Evolutionary conservation across 192 early-diverging fungal genomes (phyloP).

Genomic region (Backusella macrospora): DNA sequence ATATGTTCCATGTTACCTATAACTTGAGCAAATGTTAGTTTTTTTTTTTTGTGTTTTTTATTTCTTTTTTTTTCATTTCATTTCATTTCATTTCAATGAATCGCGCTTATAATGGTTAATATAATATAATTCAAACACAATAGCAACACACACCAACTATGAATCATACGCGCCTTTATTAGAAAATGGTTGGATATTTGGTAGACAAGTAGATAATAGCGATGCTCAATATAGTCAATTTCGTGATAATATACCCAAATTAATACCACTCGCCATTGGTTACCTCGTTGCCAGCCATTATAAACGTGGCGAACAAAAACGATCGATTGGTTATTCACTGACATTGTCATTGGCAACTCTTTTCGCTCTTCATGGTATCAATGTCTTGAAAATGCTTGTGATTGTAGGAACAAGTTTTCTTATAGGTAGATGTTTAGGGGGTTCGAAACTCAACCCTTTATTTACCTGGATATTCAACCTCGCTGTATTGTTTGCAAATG

Average conservation of each 20-base stretch:
- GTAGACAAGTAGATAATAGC: slow-evolving; percentile 73
- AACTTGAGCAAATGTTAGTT: slow-evolving; percentile 55
- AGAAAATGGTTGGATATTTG: slow-evolving; percentile 72
- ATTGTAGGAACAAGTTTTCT: slow-evolving; percentile 69
- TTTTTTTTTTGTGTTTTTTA: slow-evolving; percentile 14
- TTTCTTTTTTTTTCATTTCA: slow-evolving; percentile 27
- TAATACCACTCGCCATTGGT: slow-evolving; percentile 48
- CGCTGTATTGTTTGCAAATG: slow-evolving; percentile 78
- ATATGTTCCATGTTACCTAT: slow-evolving; percentile 68
- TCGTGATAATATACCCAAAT: slow-evolving; percentile 61
- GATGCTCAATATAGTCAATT: slow-evolving; percentile 73
- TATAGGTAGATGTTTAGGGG: slow-evolving; percentile 57
- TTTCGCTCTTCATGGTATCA: slow-evolving; percentile 69
- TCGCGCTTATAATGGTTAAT: background rate
- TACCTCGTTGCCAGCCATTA: slow-evolving; percentile 56
- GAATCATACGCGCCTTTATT: slow-evolving; percentile 46
- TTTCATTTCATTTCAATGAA: background rate
- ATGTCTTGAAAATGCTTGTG: slow-evolving; percentile 73
- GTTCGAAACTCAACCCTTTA: slow-evolving; percentile 57
- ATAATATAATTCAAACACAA: background rate
- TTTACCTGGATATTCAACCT: slow-evolving; percentile 86
- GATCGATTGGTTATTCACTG: slow-evolving; percentile 52
- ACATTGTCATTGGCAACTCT: slow-evolving; percentile 59
- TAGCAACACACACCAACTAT: slow-evolving; percentile 51
- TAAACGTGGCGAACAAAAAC: slow-evolving; percentile 40